Evolutionary conservation across 148 eudicot genomes (phyloP), one percentile per base, ranked within the genome.

Genomic region (Chenopodium berlandieri): DNA sequence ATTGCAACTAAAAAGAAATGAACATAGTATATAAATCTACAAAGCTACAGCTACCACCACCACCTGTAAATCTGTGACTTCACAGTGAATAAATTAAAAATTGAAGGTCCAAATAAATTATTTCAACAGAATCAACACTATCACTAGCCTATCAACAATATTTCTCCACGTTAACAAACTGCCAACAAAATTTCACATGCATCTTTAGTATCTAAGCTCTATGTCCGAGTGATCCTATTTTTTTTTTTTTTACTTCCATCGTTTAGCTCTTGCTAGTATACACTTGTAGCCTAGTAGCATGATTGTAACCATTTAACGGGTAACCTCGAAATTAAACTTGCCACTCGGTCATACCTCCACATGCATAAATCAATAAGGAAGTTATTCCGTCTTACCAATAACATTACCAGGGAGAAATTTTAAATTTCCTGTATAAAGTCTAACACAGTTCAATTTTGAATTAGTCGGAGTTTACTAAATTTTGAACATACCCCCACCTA

Each of bases 111-210:
- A 27, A 27, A 2, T 0, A 4, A 3, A 54, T 56, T 17, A 56
- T 56, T 25, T 56, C 22, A 56, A 40, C 44, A 40, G 44, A 40
- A 40, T 40, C 44, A 14, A 56, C 62, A 17, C 20, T 56, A 56
- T 56, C 62, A 0, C 22, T 17, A 56, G 19, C 1, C 46, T 68
- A 68, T 68, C 72, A 68, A 32, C 72, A 32, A 2, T 31, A 31
- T 68, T 11, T 68, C 22, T 12, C 46, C 44, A 68, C 46, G 31
- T 66, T 23, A 30, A 78, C 80, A 46, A 78, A 25, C 7, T 78
- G 80, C 47, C 80, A 66, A 78, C 58, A 66, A 79, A 19, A 2
- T 19, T 50, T 79, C 75, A 79, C 81, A 70, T 79, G 75, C 81
- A 70, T 31, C 31, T 31, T 68, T 50, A 69, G 16, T 62, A 9